Percentiles rank a stretch among this genome's conserved stretches.
phyloP scores from a whole-genome alignment of 2,329 filamentous ascomycete genomes.

The Aphanocladium album region DNA sequence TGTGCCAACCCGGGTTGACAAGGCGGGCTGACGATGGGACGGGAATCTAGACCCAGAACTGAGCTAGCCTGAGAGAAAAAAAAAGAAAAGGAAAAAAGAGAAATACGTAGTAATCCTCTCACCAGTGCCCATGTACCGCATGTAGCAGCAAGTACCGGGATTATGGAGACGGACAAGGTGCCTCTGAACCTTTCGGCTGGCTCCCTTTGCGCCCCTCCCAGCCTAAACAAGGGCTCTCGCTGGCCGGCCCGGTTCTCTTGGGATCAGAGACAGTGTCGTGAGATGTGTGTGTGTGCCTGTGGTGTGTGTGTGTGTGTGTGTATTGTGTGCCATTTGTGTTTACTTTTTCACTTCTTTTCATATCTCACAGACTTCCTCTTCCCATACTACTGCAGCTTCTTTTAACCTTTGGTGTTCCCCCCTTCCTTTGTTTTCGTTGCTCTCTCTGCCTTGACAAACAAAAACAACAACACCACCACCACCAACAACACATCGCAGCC shows the following conservation, averaged over 20 bases:
- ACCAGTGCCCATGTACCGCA: not conserved
- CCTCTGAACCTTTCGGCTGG: not conserved
- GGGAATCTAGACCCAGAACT: slow-evolving; percentile 2
- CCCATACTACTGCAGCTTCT: not conserved
- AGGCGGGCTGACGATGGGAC: not conserved
- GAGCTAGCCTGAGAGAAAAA: not conserved
- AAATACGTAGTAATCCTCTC: not conserved
- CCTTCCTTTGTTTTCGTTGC: not conserved
- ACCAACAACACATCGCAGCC: not conserved
- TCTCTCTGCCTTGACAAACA: not conserved
- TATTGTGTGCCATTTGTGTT: not conserved
- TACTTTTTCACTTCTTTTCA: not conserved
- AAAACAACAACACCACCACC: not conserved
- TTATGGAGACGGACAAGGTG: not conserved
- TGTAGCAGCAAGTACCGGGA: not conserved
- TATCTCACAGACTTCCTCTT: not conserved
- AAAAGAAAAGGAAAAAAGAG: not conserved
- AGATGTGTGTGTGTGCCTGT: slow-evolving; percentile 1
- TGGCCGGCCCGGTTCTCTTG: not conserved
- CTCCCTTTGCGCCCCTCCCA: not conserved
- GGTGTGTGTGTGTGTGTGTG: not conserved
- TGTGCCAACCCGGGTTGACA: not conserved
- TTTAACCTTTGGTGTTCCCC: not conserved
- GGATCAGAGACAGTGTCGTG: slow-evolving; percentile 1
- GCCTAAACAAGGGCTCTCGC: slow-evolving; percentile 2